These are phyloP conservation scores for Raphidocelis subcapitata DNA, from an alignment of 139 green algal species.

Conservation along the genomic window DNA sequence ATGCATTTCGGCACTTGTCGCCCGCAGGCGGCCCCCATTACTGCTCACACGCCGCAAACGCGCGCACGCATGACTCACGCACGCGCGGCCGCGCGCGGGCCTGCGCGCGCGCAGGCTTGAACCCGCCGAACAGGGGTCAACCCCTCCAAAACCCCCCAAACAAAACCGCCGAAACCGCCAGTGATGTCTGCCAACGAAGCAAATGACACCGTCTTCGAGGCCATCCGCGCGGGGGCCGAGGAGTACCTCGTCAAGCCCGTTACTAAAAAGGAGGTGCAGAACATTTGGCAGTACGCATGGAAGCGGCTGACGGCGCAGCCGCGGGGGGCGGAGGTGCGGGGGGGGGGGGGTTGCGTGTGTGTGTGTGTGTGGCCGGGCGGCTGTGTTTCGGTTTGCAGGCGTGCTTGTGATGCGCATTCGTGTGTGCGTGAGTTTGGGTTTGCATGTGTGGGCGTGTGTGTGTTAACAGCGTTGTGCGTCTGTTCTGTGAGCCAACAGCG, in stretches of 20 bases:
- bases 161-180: constrained; percentile 28
- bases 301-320: constrained; percentile 33
- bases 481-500: no score
- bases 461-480: no score
- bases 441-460: no score
- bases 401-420: no score
- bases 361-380: no score
- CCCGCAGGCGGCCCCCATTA: not conserved
- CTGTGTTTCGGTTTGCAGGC: no score
- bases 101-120: not conserved
- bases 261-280: constrained; percentile 86
- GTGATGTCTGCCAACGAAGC: constrained; percentile 90
- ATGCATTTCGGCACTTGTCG: no score
- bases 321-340: no score
- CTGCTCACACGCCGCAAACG: not conserved
- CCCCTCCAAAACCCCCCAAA: no score
- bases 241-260: constrained; percentile 95
- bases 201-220: constrained; percentile 78
- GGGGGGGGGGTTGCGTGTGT: constrained; percentile 3
- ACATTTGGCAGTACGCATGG: constrained; percentile 91
- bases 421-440: no score
- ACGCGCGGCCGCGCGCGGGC: not conserved
- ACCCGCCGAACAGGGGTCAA: no score
- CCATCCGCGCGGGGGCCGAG: constrained; percentile 80
- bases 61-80: not conserved